Conservation (phyloP, 2,329 filamentous ascomycete genomes). For the Alternaria tenuissima region DNA sequence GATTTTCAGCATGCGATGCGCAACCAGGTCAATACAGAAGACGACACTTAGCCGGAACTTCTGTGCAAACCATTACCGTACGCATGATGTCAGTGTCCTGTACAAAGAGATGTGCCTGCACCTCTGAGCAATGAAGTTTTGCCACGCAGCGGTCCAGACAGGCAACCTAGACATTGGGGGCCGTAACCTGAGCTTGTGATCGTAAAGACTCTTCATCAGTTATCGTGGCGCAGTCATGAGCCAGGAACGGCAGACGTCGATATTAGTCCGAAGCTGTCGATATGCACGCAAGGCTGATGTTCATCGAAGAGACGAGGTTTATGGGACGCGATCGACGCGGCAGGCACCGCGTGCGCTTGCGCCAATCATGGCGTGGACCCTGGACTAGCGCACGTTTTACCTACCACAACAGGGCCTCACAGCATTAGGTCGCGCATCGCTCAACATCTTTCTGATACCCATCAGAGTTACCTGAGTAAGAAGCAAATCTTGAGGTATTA, state of each 20-base stretch:
- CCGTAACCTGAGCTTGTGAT: conserved; percentile 6
- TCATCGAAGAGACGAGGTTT: conserved; percentile 21
- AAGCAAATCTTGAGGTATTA: conserved; percentile 2
- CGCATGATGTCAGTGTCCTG: neutral
- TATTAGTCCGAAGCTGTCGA: neutral
- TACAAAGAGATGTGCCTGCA: conserved; percentile 8
- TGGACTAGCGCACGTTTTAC: conserved; percentile 14
- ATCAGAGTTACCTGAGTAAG: neutral
- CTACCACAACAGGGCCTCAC: conserved; percentile 20
- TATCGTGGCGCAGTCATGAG: conserved; percentile 11
- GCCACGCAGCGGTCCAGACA: conserved; percentile 8
- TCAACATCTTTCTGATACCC: conserved; percentile 9
- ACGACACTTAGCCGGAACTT: conserved; percentile 9
- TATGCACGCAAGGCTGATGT: conserved; percentile 7
- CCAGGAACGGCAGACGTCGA: conserved; percentile 4
- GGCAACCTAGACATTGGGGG: conserved; percentile 11
- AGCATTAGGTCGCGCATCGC: conserved; percentile 16
- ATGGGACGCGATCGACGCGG: conserved; percentile 7
- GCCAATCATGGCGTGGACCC: conserved; percentile 21
- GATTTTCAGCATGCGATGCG: conserved; percentile 3
- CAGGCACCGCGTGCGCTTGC: conserved; percentile 9
- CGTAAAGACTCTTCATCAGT: neutral
- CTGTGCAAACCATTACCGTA: conserved; percentile 5
- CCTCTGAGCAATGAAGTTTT: conserved; percentile 15
- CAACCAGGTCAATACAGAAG: conserved; percentile 5